phyloP scores from a whole-genome alignment of 805 yeast genomes.

The Lachancea mirantina region DNA sequence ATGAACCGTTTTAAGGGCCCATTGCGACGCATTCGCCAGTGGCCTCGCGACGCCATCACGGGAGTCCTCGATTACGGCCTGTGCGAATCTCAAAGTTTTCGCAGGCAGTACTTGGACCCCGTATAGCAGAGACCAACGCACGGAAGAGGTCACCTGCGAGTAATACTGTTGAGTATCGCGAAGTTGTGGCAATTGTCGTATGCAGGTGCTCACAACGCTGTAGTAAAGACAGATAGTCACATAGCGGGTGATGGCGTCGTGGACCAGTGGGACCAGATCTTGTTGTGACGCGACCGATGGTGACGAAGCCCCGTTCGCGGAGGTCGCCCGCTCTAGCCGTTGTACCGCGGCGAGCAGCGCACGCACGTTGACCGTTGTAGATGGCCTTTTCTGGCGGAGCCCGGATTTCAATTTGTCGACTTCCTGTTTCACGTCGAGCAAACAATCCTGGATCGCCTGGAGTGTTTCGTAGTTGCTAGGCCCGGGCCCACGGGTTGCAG shows the following conservation, averaged over 20 bases:
- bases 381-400: constrained; percentile 4
- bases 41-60: neutral
- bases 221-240: constrained; percentile 20
- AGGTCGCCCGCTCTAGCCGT: constrained; percentile 5
- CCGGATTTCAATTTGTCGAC: constrained; percentile 1
- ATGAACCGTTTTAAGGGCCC: constrained; percentile 8
- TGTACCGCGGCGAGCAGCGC: constrained; percentile 1
- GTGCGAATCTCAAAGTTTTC: neutral
- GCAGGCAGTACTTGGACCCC: constrained; percentile 18
- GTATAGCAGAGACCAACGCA: constrained; percentile 15
- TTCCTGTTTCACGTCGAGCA: constrained; percentile 10
- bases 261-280: constrained; percentile 5
- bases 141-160: constrained; percentile 12
- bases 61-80: neutral
- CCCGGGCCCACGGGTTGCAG: constrained; percentile 2
- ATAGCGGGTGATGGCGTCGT: constrained; percentile 11
- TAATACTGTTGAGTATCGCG: constrained; percentile 20
- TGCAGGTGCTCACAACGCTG: constrained; percentile 13
- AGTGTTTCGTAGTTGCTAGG: constrained; percentile 7
- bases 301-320: constrained; percentile 5
- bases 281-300: constrained; percentile 6
- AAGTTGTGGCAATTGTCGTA: constrained; percentile 14
- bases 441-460: constrained; percentile 12
- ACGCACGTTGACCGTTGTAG: neutral
- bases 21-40: neutral